Evolutionary conservation across 2,329 filamentous ascomycete genomes (phyloP).

Genomic region (Hortaea werneckii): DNA sequence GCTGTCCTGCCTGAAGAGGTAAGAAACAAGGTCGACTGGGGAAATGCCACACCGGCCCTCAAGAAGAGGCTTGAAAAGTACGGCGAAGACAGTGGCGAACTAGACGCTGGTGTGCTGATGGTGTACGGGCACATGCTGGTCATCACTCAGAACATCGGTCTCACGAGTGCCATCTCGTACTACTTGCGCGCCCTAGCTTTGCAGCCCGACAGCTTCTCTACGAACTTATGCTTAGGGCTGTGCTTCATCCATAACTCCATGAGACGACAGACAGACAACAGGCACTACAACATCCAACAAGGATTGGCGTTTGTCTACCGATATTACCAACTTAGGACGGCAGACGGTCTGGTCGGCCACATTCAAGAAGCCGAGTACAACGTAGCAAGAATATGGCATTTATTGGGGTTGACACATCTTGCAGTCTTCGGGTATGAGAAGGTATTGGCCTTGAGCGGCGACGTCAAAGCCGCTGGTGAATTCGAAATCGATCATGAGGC

Average conservation of each 20-base stretch:
- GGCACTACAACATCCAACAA: constrained; percentile 78
- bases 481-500: constrained; percentile 7
- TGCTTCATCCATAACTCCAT: constrained; percentile 82
- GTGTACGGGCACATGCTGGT: constrained; percentile 78
- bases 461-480: constrained; percentile 31
- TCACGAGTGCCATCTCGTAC: constrained; percentile 68
- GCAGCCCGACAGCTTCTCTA: constrained; percentile 63
- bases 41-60: constrained; percentile 30
- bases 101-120: constrained; percentile 74
- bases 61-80: constrained; percentile 18
- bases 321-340: constrained; percentile 55
- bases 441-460: constrained; percentile 41
- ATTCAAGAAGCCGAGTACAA: constrained; percentile 76
- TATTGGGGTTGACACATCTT: constrained; percentile 61
- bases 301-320: constrained; percentile 70
- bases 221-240: constrained; percentile 72
- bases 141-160: constrained; percentile 75
- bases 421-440: constrained; percentile 62
- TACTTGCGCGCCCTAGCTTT: constrained; percentile 60
- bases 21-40: constrained; percentile 33
- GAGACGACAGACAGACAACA: constrained; percentile 81
- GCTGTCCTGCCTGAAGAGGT: constrained; percentile 46
- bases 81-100: constrained; percentile 29
- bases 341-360: constrained; percentile 32
- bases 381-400: constrained; percentile 64